Evolutionary conservation across 192 early-diverging fungal species (phyloP).

Genomic region (Podila epicladia): DNA sequence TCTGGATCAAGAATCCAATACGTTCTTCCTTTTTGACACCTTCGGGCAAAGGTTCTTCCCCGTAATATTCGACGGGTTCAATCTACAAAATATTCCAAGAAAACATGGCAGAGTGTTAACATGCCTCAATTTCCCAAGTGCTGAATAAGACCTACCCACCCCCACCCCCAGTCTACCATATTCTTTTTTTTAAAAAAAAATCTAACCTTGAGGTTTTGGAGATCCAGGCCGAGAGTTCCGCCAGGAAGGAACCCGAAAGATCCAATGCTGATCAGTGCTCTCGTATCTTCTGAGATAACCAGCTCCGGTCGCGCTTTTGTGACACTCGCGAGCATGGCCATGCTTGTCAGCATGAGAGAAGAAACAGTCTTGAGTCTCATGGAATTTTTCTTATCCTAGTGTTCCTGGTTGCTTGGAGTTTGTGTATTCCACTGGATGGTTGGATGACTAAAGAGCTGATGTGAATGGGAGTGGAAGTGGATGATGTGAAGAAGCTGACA

Average conservation of each 20-base stretch:
- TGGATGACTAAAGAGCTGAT: too few species aligned
- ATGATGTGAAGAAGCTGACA: too few species aligned
- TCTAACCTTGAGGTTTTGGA: slow-evolving; percentile 49
- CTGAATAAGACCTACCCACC: too few species aligned
- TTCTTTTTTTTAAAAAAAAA: too few species aligned
- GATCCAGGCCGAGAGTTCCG: slow-evolving; percentile 48
- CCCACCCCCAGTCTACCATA: too few species aligned
- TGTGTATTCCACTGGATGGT: too few species aligned
- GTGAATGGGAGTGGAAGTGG: too few species aligned
- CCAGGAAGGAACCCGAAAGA: slow-evolving; percentile 61
- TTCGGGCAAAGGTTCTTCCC: neutral
- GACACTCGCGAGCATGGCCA: slow-evolving; percentile 13
- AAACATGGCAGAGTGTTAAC: too few species aligned
- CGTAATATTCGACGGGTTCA: neutral
- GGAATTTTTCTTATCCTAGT: too few species aligned
- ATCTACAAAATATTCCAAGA: slow-evolving; percentile 12
- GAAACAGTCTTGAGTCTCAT: slow-evolving; percentile 33
- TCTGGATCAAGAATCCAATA: slow-evolving; percentile 28
- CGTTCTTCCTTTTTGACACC: slow-evolving; percentile 15
- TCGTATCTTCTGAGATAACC: slow-evolving; percentile 46
- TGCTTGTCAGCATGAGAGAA: slow-evolving; percentile 7
- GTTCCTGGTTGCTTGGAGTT: too few species aligned
- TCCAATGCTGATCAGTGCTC: slow-evolving; percentile 47
- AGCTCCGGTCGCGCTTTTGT: slow-evolving; percentile 40
- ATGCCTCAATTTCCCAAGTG: too few species aligned